These are phyloP conservation scores for Ceratopteris richardii DNA, from an alignment of 75 land plant genomes.

Conservation along the genomic window DNA sequence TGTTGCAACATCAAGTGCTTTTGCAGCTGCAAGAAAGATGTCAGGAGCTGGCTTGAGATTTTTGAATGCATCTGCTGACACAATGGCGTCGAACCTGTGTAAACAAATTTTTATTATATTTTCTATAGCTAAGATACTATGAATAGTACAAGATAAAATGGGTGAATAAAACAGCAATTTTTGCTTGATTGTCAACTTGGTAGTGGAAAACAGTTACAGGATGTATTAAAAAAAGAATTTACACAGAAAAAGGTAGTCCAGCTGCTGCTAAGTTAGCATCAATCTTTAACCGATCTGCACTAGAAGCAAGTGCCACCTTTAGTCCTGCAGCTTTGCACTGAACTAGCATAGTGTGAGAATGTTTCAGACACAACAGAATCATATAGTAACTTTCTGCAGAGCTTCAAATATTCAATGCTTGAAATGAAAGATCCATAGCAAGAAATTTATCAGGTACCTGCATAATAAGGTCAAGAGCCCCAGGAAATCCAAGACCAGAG, in stretches of 20 bases:
- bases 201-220: too few species aligned
- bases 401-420: not conserved
- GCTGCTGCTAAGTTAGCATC: conserved; percentile 95
- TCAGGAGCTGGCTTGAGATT: conserved; percentile 98
- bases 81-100: conserved; percentile 89
- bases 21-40: conserved; percentile 93
- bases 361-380: not conserved
- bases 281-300: conserved; percentile 93
- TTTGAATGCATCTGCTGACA: conserved; percentile 95
- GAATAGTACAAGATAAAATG: too few species aligned
- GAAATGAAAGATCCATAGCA: not conserved
- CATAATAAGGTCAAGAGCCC: conserved; percentile 76
- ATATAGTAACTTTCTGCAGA: not conserved
- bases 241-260: conserved; percentile 73
- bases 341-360: not conserved
- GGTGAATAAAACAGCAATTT: too few species aligned
- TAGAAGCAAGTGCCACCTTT: conserved; percentile 96
- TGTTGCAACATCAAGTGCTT: conserved; percentile 55
- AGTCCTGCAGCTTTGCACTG: conserved; percentile 89
- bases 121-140: too few species aligned
- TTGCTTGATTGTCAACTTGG: too few species aligned
- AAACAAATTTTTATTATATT: too few species aligned
- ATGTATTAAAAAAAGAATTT: conserved; percentile 14
- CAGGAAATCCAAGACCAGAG: conserved; percentile 91
- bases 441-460: conserved; percentile 41